Evolutionary conservation across 2,329 filamentous ascomycete species (phyloP).

Genomic region (Macroventuria anomochaeta): DNA sequence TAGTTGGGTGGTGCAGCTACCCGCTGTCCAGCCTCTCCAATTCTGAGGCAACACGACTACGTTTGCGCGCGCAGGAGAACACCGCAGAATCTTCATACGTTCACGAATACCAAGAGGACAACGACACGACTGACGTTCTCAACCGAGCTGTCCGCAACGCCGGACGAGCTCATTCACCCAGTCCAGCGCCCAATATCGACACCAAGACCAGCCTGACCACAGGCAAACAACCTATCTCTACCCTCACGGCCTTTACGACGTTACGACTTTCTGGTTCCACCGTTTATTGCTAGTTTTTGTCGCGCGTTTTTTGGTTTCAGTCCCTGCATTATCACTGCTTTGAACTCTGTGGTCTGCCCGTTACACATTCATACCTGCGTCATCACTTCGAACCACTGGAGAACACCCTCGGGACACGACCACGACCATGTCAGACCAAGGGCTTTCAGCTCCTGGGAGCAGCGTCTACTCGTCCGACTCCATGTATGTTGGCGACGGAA

Average conservation of each 20-base stretch:
- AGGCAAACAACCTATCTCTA: constrained; percentile 18
- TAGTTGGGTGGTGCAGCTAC: constrained; percentile 34
- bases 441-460: constrained; percentile 72
- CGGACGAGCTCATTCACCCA: constrained; percentile 40
- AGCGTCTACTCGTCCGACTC: constrained; percentile 75
- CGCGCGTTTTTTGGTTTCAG: constrained; percentile 17
- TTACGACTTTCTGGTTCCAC: constrained; percentile 34
- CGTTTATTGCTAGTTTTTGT: constrained; percentile 17
- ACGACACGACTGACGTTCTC: constrained; percentile 34
- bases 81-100: constrained; percentile 8
- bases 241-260: constrained; percentile 39
- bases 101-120: constrained; percentile 24
- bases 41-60: constrained; percentile 22
- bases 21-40: constrained; percentile 21
- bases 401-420: neutral
- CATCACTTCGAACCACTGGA: constrained; percentile 4
- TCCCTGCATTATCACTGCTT: constrained; percentile 12
- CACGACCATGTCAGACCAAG: constrained; percentile 36
- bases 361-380: constrained; percentile 19
- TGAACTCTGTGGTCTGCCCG: constrained; percentile 9
- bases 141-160: constrained; percentile 41
- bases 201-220: constrained; percentile 32
- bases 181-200: constrained; percentile 20
- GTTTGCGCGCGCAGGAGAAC: constrained; percentile 18
- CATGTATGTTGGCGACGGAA: constrained; percentile 81